These are phyloP conservation scores for Bremia lactucae DNA, from an alignment of 352 stramenopile genomes.

Conservation along the genomic window DNA sequence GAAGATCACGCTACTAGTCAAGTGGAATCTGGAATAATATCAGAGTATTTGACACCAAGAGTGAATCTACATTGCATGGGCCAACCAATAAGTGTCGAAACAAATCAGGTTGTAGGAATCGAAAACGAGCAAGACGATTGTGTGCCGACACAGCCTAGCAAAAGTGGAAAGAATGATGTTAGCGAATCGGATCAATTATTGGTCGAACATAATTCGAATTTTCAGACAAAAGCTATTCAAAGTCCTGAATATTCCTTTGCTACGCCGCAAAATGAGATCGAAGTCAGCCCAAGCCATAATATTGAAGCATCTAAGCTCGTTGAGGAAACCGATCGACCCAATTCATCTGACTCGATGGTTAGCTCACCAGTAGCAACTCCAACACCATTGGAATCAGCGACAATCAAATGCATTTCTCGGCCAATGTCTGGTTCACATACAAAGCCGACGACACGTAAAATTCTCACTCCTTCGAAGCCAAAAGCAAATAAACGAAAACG, in stretches of 20 bases:
- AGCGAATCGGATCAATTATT: conserved; percentile 17
- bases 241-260: conserved; percentile 61
- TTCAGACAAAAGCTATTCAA: conserved; percentile 38
- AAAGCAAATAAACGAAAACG: conserved; percentile 14
- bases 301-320: no score
- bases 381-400: conserved; percentile 10
- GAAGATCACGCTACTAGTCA: conserved; percentile 18
- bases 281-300: conserved; percentile 25
- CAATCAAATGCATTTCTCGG: no score
- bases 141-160: conserved; percentile 34
- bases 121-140: conserved; percentile 34
- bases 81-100: not conserved
- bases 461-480: conserved; percentile 8
- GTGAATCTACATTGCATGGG: conserved; percentile 6
- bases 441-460: no score
- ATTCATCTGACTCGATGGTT: conserved; percentile 17
- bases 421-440: no score
- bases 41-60: conserved; percentile 22
- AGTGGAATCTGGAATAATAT: conserved; percentile 11
- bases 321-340: conserved; percentile 5
- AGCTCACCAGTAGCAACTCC: conserved; percentile 15
- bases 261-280: conserved; percentile 34
- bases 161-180: conserved; percentile 1
- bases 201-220: no score
- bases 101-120: no score